Evolutionary conservation across 73 alveolate species (phyloP), one percentile per base, ranked within the genome.

Genomic region (Paramecium sexaurelia): DNA sequence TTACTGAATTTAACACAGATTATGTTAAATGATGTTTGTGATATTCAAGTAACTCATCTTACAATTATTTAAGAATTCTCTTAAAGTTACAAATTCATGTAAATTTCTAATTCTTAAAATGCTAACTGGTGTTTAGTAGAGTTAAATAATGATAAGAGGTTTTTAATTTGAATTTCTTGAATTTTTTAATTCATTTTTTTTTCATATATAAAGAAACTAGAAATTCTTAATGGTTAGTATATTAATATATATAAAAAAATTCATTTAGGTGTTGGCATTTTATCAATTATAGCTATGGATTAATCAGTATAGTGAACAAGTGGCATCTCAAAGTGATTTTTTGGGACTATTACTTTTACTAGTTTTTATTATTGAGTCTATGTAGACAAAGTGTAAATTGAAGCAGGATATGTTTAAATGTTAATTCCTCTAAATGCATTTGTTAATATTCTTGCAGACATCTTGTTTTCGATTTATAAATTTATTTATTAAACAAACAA

Each of bases 251-350:
- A 24, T n/a, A 56, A 17, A 43, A 17, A 56, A 7, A 56, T 17
- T 56, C 75, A 56, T 56, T 56, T 56, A 56, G 33, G 35, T 17
- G n/a, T 56, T 5, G 75, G 37, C 19, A 17, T 56, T 39, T 56
- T 56, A 27, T 56, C 75, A 24, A 56, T 36, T 56, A 56, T 56
- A 56, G 40, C 75, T 56, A 61, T 61, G 47, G 83, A 61, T 24
- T 61, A 26, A 61, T 61, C 83, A 29, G 26, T n/a, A 32, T 61
- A 61, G 27, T 26, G 83, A 2, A 61, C 22, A 1, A 61, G 47
- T 22, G 45, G 83, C 45, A 26, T 61, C 2, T 61, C 83, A 61
- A 61, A 61, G 9, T 2, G 26, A 29, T 11, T 24, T 26, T 61
- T 61, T 3, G 83, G 83, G 3, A 11, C 26, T 61, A 61, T 29